Conservation (phyloP, 352 stramenopile species). For the Pythium myriotylum region DNA sequence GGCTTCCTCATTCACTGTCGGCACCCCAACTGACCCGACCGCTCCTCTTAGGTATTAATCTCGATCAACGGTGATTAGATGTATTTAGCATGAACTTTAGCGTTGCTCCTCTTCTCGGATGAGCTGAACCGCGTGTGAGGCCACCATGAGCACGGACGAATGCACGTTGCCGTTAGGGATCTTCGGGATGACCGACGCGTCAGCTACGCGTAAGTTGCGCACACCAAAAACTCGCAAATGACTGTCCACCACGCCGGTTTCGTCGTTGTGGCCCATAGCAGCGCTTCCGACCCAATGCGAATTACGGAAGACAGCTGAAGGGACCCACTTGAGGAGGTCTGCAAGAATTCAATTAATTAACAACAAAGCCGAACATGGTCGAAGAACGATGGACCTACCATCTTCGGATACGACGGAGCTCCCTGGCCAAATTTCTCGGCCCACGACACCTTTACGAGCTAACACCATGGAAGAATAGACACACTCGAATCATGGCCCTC, state of each 20-base stretch:
- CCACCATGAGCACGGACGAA: constrained; percentile 72
- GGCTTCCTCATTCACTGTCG: background rate
- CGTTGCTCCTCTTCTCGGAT: constrained; percentile 32
- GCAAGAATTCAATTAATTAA: no score
- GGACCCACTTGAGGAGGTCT: constrained; percentile 72
- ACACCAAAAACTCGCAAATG: constrained; percentile 66
- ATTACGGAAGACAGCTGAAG: constrained; percentile 72
- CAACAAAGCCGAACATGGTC: background rate
- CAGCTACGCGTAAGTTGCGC: constrained; percentile 58
- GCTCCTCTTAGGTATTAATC: no score
- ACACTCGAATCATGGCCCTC: no score
- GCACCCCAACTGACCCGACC: no score
- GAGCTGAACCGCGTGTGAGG: constrained; percentile 51
- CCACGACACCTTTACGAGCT: constrained; percentile 49
- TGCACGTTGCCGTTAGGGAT: constrained; percentile 82
- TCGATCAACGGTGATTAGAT: no score
- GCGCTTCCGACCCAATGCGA: constrained; percentile 86
- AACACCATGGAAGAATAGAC: background rate
- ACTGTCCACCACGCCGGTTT: constrained; percentile 57
- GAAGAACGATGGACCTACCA: constrained; percentile 29
- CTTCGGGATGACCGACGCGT: constrained; percentile 66
- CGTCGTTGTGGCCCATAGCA: constrained; percentile 53
- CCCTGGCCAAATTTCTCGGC: constrained; percentile 47
- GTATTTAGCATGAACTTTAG: background rate
- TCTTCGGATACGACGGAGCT: constrained; percentile 26